These are phyloP conservation scores for Purpureocillium takamizusanense DNA, from an alignment of 2,329 filamentous ascomycete species.

Conservation along the genomic window DNA sequence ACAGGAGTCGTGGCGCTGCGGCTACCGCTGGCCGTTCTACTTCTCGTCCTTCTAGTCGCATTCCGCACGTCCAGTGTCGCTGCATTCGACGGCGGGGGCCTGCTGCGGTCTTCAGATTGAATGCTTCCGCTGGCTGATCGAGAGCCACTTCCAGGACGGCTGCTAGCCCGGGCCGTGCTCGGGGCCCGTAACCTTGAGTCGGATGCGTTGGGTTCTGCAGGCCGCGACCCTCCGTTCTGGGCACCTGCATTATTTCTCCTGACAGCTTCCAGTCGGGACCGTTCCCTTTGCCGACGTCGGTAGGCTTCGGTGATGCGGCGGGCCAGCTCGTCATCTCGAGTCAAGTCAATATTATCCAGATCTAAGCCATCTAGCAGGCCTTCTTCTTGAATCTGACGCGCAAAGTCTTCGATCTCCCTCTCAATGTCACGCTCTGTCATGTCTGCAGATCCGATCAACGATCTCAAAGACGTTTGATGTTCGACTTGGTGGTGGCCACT, in stretches of 20 bases:
- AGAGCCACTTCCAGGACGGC: constrained; percentile 32
- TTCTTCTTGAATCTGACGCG: constrained; percentile 81
- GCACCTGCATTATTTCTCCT: constrained; percentile 32
- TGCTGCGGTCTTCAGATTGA: constrained; percentile 36
- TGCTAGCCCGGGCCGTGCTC: constrained; percentile 15
- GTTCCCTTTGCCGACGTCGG: constrained; percentile 61
- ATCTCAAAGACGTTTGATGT: constrained; percentile 83
- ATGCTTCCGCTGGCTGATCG: constrained; percentile 35
- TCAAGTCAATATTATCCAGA: constrained; percentile 74
- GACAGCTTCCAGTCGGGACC: constrained; percentile 38
- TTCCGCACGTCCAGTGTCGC: constrained; percentile 22
- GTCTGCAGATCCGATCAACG: constrained; percentile 71
- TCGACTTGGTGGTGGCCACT: constrained; percentile 57
- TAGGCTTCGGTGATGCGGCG: constrained; percentile 87
- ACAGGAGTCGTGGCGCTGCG: constrained; percentile 44
- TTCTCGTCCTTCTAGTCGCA: constrained; percentile 22
- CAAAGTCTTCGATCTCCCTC: constrained; percentile 81
- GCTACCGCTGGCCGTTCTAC: constrained; percentile 44
- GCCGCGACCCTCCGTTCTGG: constrained; percentile 25
- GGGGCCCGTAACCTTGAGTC: constrained; percentile 19
- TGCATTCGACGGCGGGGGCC: constrained; percentile 32
- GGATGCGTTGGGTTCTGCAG: constrained; percentile 10
- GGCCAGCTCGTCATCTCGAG: constrained; percentile 81
- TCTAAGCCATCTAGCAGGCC: constrained; percentile 83
- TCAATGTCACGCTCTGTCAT: constrained; percentile 72